These are phyloP conservation scores for Diaporthe nobilis DNA, from an alignment of 2,329 filamentous ascomycete species.

Conservation along the genomic window DNA sequence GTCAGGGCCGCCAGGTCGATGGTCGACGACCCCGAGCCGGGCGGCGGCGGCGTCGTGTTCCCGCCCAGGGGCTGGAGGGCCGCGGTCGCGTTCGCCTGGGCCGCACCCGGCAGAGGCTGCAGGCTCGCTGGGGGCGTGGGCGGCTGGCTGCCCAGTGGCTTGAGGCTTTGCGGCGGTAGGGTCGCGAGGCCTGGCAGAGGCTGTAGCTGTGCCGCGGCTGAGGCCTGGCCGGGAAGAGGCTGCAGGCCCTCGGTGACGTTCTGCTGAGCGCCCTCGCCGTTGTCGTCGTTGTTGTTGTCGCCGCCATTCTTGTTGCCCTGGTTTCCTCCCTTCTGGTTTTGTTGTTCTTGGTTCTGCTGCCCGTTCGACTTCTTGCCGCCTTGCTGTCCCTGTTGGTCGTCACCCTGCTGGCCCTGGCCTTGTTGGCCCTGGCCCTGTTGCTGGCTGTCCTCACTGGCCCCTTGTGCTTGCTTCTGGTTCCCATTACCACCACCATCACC, in stretches of 20 bases:
- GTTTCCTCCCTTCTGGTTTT: conserved; percentile 22
- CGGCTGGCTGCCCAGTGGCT: conserved; percentile 2
- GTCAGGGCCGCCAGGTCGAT: conserved; percentile 23
- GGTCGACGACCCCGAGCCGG: not conserved
- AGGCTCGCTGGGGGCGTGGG: conserved; percentile 20
- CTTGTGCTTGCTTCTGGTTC: conserved; percentile 33
- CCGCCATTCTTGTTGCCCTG: conserved; percentile 36
- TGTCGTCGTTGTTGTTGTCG: conserved; percentile 21
- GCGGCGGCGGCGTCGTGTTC: conserved; percentile 1
- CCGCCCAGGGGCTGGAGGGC: not conserved
- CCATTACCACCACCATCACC: conserved; percentile 6
- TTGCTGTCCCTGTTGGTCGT: not conserved
- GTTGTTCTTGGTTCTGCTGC: conserved; percentile 2
- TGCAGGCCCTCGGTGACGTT: conserved; percentile 25
- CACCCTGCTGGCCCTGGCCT: conserved; percentile 8
- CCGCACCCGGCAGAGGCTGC: not conserved
- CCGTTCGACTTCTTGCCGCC: not conserved
- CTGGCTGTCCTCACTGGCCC: conserved; percentile 27
- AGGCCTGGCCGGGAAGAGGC: conserved; percentile 36
- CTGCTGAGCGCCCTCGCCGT: not conserved
- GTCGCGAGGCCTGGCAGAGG: conserved; percentile 34
- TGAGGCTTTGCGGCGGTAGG: conserved; percentile 29
- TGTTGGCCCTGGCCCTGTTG: not conserved
- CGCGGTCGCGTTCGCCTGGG: conserved; percentile 19
- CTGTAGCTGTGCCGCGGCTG: conserved; percentile 10